Percentiles rank a stretch among this genome's conserved stretches.
Evolutionary conservation across 306 rosid genomes (phyloP).

Genomic region (Canavalia gladiata): DNA sequence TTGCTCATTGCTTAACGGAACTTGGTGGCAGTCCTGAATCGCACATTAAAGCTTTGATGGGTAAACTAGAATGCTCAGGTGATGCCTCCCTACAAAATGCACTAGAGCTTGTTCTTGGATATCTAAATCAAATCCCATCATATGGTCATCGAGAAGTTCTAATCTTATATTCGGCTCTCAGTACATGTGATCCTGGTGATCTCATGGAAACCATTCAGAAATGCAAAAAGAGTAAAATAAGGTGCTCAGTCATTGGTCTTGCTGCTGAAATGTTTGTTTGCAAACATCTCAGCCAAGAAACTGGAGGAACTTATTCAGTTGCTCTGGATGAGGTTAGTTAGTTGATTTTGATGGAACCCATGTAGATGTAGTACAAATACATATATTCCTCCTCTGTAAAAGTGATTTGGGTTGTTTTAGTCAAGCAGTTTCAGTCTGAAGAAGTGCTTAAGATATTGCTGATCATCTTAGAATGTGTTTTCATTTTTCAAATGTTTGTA

Average conservation of each 20-base stretch:
- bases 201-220: constrained; percentile 93
- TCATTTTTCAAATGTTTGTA: constrained; percentile 24
- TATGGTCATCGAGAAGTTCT: constrained; percentile 96
- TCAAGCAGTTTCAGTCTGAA: constrained; percentile 8
- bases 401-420: constrained; percentile 4
- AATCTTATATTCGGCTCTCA: constrained; percentile 87
- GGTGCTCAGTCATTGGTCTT: constrained; percentile 98
- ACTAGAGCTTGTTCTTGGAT: constrained; percentile 84
- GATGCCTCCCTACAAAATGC: constrained; percentile 95
- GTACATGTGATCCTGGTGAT: constrained; percentile 97
- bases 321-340: constrained; percentile 92
- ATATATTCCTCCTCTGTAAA: constrained; percentile 9
- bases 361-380: constrained; percentile 2
- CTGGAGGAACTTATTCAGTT: constrained; percentile 84
- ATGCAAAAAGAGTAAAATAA: constrained; percentile 86
- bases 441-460: constrained; percentile 17
- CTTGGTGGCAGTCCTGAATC: constrained; percentile 98
- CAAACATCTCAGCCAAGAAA: constrained; percentile 93
- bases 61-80: constrained; percentile 95
- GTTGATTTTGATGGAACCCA: constrained; percentile 24
- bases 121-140: constrained; percentile 88
- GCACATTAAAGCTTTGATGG: constrained; percentile 88
- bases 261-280: constrained; percentile 94
- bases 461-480: constrained; percentile 9
- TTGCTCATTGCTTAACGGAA: constrained; percentile 83